Base-by-base conservation (phyloP, 805 yeast species). In the Maudiozyma serrabonitensis region DNA sequence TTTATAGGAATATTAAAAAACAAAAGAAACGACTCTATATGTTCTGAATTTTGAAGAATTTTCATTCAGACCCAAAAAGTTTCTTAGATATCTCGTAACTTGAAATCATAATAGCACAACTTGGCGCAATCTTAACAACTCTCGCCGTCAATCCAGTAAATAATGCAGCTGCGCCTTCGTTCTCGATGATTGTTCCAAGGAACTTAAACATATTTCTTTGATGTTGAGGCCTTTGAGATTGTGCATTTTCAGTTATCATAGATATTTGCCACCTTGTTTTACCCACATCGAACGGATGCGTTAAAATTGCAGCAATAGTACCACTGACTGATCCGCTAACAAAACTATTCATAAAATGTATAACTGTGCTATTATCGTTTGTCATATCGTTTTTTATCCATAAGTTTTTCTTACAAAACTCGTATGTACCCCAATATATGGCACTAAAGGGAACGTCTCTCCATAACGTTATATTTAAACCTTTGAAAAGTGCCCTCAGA, bases 41-140 rank as follows among this genome's bases (percentile, higher is more conserved):
- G 18, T n/a, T 6, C 16, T n/a, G 16, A 35, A 35, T 7, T n/a
- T 35, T 3, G 18, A n/a, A 7, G 3, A 11, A 15, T 6, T 35
- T 11, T 41, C 32, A 41, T 6, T 26, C 32, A 15, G 43, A 21
- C 6, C 23, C 25, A 28, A 42, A 42, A 16, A 18, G 62, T 50
- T 79, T 78, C 66, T 93, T 93, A 26, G 95, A 85, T 42, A 90
- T 72, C 64, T 93, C 99, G 64, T 93, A 93, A 39, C 93, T 84
- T 12, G 97, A 87, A 43, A 93, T 89, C 99, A 93, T 93, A 38
- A 93, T 91, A 1, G 99, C 99, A 75, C 99, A 93, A 15, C 96
- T 82, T 11, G 99, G 98, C 0, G 97, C 96, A 26, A 93, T 85
- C 63, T 93, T 93, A 64, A 91, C 69, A 7, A 91, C 78, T 55